Percentiles rank a stretch among this genome's conserved stretches.
Conservation (phyloP, 257 asterid genomes). For the Galeopsis tetrahit region DNA sequence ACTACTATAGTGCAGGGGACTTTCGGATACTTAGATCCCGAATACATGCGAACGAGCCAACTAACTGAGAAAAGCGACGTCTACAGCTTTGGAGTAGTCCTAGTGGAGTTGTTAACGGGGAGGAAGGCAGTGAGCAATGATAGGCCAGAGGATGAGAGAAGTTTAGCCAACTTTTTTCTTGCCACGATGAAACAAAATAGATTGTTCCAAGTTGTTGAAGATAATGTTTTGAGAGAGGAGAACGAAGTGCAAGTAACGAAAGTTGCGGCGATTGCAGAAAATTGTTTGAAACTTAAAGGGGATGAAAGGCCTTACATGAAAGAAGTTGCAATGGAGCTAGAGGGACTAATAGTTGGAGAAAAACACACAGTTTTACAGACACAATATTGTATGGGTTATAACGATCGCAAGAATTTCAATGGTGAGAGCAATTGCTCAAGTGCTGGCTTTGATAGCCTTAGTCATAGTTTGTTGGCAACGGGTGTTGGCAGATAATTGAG, state of each 20-base stretch:
- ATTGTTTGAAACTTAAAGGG: not conserved
- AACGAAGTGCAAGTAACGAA: not conserved
- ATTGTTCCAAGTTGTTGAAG: slow-evolving; percentile 26
- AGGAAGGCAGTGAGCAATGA: slow-evolving; percentile 21
- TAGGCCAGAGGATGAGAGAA: slow-evolving; percentile 31
- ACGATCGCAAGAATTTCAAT: not conserved
- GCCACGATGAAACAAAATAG: not conserved
- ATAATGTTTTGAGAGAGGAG: not conserved
- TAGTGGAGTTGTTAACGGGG: slow-evolving; percentile 31
- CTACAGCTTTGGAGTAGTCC: slow-evolving; percentile 24
- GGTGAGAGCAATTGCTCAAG: too few species aligned
- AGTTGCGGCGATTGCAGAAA: not conserved
- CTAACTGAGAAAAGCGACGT: slow-evolving; percentile 36
- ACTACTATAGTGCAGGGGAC: slow-evolving; percentile 48
- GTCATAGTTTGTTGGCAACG: not conserved
- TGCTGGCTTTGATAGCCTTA: slow-evolving; percentile 1
- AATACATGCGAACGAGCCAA: slow-evolving; percentile 37
- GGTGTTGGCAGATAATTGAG: slow-evolving; percentile 25
- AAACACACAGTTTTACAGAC: not conserved
- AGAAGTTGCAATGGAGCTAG: not conserved
- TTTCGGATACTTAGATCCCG: slow-evolving; percentile 44
- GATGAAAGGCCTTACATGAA: not conserved
- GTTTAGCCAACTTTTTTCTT: slow-evolving; percentile 24
- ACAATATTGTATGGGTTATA: too few species aligned
- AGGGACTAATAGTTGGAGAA: not conserved